These are phyloP conservation scores for Verbena officinalis DNA, from an alignment of 257 asterid species.

Conservation along the genomic window DNA sequence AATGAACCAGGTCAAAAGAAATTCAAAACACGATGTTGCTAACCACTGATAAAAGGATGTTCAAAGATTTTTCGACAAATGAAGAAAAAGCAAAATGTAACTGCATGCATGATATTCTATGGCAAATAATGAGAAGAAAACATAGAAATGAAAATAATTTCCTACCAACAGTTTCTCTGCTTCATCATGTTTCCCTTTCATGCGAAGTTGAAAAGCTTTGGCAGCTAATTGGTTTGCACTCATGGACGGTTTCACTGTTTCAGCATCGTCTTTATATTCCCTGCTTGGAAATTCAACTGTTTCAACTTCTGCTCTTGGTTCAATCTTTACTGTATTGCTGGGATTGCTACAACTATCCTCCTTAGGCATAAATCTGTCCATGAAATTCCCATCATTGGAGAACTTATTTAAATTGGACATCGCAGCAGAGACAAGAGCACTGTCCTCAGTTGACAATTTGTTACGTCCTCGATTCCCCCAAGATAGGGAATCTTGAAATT, in stretches of 20 bases:
- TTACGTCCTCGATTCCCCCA: conserved; percentile 72
- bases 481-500: conserved; percentile 66
- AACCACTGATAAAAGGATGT: conserved; percentile 3
- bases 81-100: conserved; percentile 13
- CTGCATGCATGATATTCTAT: background rate
- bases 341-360: conserved; percentile 38
- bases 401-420: conserved; percentile 72
- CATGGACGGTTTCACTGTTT: conserved; percentile 47
- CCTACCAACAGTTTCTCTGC: conserved; percentile 85
- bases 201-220: conserved; percentile 85
- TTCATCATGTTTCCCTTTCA: conserved; percentile 94
- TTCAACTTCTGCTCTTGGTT: conserved; percentile 36
- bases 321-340: conserved; percentile 40
- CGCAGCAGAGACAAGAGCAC: conserved; percentile 73
- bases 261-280: conserved; percentile 43
- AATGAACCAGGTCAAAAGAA: conserved; percentile 22
- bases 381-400: conserved; percentile 76
- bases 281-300: conserved; percentile 32
- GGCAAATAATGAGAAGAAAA: background rate
- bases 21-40: background rate
- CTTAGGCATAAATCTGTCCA: conserved; percentile 46
- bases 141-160: conserved; percentile 6
- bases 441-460: conserved; percentile 59
- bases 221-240: conserved; percentile 96
- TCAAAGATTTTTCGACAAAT: conserved; percentile 16